Evolutionary conservation across 805 yeast species (phyloP), one percentile per base, ranked within the genome.

Genomic region (Candida awuae): DNA sequence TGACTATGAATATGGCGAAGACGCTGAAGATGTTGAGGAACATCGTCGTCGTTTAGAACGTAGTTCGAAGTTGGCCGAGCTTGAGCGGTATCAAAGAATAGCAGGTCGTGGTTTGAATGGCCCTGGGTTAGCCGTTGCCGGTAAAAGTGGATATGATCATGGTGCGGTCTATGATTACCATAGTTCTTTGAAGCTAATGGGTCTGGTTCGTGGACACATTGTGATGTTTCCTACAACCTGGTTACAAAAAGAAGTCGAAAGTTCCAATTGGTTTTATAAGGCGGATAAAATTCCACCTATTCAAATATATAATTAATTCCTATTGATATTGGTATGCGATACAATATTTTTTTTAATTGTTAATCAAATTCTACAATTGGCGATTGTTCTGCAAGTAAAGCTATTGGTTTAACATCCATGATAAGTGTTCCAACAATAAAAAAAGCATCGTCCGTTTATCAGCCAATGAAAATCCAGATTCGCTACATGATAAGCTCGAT

Each of bases 251-350:
- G 98, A 92, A 60, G 74, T 87, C 22, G 95, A 88, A 41, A 75
- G 84, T 6, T 90, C 85, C 9, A 92, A 94, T 55, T 90, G 97
- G 97, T 88, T 87, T 58, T 88, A 85, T 66, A 85, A 81, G 51
- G 80, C 94, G 35, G 98, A 92, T 55, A 77, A 95, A 53, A 66
- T 92, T 20, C 96, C 97, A 5, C 98, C 98, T 1, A 77, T 92
- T 40, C 97, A 92, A 55, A 90, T 92, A 38, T 92, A 84, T 58
- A 90, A 87, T 52, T 86, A 51, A 18, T 15, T 14, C 16, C 17
- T n/a, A n/a, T n/a, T n/a, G n/a, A n/a, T n/a, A n/a, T n/a, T n/a
- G n/a, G n/a, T n/a, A n/a, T n/a, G n/a, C n/a, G n/a, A n/a, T n/a
- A n/a, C n/a, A n/a, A n/a, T n/a, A n/a, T n/a, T n/a, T n/a, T n/a